Evolutionary conservation across 225 moss, liverwort and hornwort species (phyloP).

Genomic region (Physcomitrium patens): DNA sequence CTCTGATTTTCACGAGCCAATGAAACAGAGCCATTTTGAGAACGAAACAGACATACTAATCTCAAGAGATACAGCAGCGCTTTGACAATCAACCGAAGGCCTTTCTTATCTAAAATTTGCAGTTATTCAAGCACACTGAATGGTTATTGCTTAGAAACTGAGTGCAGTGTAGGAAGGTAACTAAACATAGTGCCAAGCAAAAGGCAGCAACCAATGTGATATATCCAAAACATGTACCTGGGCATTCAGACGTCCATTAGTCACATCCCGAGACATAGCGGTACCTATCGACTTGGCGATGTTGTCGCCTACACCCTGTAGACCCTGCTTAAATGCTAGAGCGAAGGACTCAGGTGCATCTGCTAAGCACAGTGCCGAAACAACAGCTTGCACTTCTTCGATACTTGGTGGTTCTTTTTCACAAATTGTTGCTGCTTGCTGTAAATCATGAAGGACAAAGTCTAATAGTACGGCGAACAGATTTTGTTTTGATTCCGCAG

Average conservation of each 20-base stretch:
- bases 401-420: slow-evolving; percentile 60
- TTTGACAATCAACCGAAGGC: not conserved
- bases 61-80: not conserved
- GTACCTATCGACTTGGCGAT: slow-evolving; percentile 81
- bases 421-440: slow-evolving; percentile 45
- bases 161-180: slow-evolving; percentile 1
- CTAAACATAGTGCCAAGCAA: not conserved
- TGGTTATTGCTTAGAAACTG: not conserved
- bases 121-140: slow-evolving; percentile 14
- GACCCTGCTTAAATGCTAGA: slow-evolving; percentile 90
- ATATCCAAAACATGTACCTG: slow-evolving; percentile 52
- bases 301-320: slow-evolving; percentile 84
- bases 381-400: slow-evolving; percentile 90
- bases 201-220: not conserved
- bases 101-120: slow-evolving; percentile 12
- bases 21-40: not conserved
- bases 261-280: slow-evolving; percentile 94
- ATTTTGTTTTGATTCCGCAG: slow-evolving; percentile 79
- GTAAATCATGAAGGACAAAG: slow-evolving; percentile 66
- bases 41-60: slow-evolving; percentile 1
- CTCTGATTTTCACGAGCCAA: slow-evolving; percentile 4
- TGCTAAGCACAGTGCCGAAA: slow-evolving; percentile 80
- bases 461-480: slow-evolving; percentile 92
- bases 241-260: slow-evolving; percentile 81
- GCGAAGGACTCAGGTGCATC: slow-evolving; percentile 93